Evolutionary conservation across 2,329 filamentous ascomycete genomes (phyloP), one percentile per base, ranked within the genome.

Genomic region (Sarocladiaceae sp.): DNA sequence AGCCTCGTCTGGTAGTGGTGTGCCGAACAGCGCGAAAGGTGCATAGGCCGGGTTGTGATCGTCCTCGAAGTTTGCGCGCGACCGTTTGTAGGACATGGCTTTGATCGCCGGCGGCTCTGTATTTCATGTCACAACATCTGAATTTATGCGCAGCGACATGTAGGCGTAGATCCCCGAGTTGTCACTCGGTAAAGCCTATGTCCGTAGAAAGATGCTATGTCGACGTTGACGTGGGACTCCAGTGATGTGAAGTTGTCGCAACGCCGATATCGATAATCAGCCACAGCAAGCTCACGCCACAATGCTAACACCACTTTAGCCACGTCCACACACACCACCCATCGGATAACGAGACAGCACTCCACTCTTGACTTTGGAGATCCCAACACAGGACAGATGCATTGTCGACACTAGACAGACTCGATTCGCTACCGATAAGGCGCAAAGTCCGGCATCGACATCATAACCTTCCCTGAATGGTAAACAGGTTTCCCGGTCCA

Each of bases 11-110:
- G 91, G 91, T 15, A 99, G 78, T 8, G 92, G 86, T 2, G 90
- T 96, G 64, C 94, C 94, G 66, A 87, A 96, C 53, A 87, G 65
- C 52, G 87, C 88, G 68, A 84, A 96, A 1, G 88, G 86, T 13
- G 88, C 85, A 67, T 83, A 77, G 47, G 83, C n/a, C n/a, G n/a
- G n/a, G n/a, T n/a, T 71, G 62, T 93, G 71, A 62, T 93, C 87
- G 61, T 85, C 82, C 73, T 96, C 91, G 69, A 88, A 95, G 60
- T 83, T 79, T 60, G 82, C 82, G 63, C 86, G 86, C 62, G 86
- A 86, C 70, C 91, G 84, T 82, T 94, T 97, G 71, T 72, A 80
- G 59, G 87, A 83, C 88, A 93, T 93, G 69, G 60, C 26, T 47
- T 42, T 25, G 25, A 33, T 53, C 20, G 44, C 28, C 47, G 15